Evolutionary conservation across 192 early-diverging fungal genomes (phyloP).

Genomic region (Obelidium mucronatum): DNA sequence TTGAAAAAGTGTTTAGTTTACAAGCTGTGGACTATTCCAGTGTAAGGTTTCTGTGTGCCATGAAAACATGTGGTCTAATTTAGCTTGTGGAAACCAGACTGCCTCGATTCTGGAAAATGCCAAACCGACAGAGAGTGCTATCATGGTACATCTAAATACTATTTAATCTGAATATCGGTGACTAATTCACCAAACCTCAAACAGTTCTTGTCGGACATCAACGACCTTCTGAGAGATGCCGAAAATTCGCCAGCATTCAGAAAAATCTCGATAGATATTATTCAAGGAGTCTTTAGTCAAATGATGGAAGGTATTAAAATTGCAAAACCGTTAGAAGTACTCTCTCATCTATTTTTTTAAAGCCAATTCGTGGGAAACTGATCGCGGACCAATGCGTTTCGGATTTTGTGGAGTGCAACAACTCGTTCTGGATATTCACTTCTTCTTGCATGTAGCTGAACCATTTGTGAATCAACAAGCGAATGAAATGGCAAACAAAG

Average conservation of each 20-base stretch:
- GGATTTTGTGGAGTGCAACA: slow-evolving; percentile 64
- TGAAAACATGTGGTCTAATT: slow-evolving; percentile 8
- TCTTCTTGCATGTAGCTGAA: slow-evolving; percentile 51
- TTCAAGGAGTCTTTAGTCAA: slow-evolving; percentile 11
- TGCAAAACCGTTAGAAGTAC: background rate
- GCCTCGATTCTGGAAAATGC: slow-evolving; percentile 52
- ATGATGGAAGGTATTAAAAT: slow-evolving; percentile 34
- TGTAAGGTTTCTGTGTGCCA: slow-evolving; percentile 25
- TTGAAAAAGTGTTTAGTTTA: slow-evolving; percentile 50
- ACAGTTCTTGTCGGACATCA: slow-evolving; percentile 26
- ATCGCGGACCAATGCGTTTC: slow-evolving; percentile 43
- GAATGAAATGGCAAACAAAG: slow-evolving; percentile 50
- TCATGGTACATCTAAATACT: slow-evolving; percentile 34
- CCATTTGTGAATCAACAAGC: slow-evolving; percentile 44
- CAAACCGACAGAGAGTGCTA: slow-evolving; percentile 45
- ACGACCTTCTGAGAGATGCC: slow-evolving; percentile 7
- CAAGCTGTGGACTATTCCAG: slow-evolving; percentile 55
- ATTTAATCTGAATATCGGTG: slow-evolving; percentile 4
- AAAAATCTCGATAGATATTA: slow-evolving; percentile 16
- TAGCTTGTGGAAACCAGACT: slow-evolving; percentile 27
- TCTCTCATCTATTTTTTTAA: background rate
- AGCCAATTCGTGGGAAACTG: slow-evolving; percentile 41
- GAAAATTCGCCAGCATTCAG: slow-evolving; percentile 22
- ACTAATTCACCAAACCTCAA: background rate
- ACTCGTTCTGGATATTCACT: slow-evolving; percentile 65